These are phyloP conservation scores for Saturnispora hagleri DNA, from an alignment of 805 yeast genomes.

Conservation along the genomic window DNA sequence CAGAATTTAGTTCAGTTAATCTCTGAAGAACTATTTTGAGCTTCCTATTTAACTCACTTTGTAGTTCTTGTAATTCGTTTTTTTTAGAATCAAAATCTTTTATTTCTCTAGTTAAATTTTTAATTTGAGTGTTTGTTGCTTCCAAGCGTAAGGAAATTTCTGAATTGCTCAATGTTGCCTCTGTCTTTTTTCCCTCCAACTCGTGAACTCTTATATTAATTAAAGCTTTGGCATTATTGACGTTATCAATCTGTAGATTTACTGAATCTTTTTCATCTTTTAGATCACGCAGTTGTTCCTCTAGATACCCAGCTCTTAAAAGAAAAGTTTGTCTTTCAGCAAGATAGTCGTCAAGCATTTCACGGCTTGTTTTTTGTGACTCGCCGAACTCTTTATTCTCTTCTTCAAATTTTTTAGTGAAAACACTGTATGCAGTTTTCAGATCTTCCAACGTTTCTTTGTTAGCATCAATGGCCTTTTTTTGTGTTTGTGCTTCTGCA, in stretches of 20 bases:
- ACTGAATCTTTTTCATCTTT: slow-evolving; percentile 32
- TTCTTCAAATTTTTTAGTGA: slow-evolving; percentile 5
- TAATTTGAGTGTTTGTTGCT: slow-evolving; percentile 28
- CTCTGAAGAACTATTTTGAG: slow-evolving; percentile 50
- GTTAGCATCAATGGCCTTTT: slow-evolving; percentile 31
- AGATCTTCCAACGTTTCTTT: slow-evolving; percentile 37
- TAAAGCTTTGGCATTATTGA: slow-evolving; percentile 30
- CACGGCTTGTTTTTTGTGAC: slow-evolving; percentile 31
- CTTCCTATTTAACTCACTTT: slow-evolving; percentile 52
- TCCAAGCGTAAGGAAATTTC: slow-evolving; percentile 19
- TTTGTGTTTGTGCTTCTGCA: slow-evolving; percentile 46
- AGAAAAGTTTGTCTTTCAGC: slow-evolving; percentile 46
- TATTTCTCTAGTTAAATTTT: slow-evolving; percentile 19
- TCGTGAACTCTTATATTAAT: slow-evolving; percentile 29
- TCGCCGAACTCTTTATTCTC: slow-evolving; percentile 9
- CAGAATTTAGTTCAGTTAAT: slow-evolving; percentile 67
- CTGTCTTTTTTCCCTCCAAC: slow-evolving; percentile 26
- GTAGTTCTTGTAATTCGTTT: slow-evolving; percentile 35
- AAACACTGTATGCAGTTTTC: slow-evolving; percentile 18
- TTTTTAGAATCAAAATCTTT: slow-evolving; percentile 27
- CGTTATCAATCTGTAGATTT: slow-evolving; percentile 26
- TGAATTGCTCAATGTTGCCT: slow-evolving; percentile 22
- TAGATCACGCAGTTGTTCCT: slow-evolving; percentile 40
- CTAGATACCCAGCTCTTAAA: slow-evolving; percentile 45
- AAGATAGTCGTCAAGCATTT: slow-evolving; percentile 50